Percentiles rank a stretch among this genome's conserved stretches.
These are phyloP conservation scores for Diutina siamensis DNA, from an alignment of 1,139 yeast species.

Conservation along the genomic window DNA sequence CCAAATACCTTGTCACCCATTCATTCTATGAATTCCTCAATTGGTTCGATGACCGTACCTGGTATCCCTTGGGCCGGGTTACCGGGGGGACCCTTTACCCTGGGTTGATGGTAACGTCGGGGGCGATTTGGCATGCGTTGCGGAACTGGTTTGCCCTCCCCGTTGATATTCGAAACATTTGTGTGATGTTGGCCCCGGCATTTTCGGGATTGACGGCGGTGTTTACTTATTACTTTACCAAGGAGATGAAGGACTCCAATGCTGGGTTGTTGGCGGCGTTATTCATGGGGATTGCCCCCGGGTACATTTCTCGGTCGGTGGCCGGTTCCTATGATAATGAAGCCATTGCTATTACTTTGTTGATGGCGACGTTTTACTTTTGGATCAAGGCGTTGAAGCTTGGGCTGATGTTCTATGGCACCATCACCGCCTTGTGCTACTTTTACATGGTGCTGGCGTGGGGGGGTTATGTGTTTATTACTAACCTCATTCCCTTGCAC, in stretches of 20 bases:
- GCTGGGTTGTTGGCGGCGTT: conserved; percentile 91
- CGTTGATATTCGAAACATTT: conserved; percentile 86
- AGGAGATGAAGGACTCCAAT: conserved; percentile 80
- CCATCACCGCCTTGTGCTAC: conserved; percentile 77
- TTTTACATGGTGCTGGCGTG: conserved; percentile 99
- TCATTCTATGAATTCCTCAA: conserved; percentile 85
- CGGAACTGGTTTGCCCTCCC: conserved; percentile 62
- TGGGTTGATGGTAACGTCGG: conserved; percentile 95
- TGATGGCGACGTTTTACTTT: conserved; percentile 90
- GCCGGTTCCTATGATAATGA: conserved; percentile 99
- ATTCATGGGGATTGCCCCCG: conserved; percentile 97
- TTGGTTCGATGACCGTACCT: conserved; percentile 98
- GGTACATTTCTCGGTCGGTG: conserved; percentile 94
- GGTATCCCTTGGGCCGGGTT: conserved; percentile 98
- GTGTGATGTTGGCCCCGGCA: conserved; percentile 95
- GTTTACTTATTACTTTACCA: conserved; percentile 81
- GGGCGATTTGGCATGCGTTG: conserved; percentile 71
- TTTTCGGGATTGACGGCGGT: conserved; percentile 89
- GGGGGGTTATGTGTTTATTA: conserved; percentile 99
- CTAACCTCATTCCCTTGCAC: conserved; percentile 93
- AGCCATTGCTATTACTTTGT: conserved; percentile 92
- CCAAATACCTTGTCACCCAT: conserved; percentile 75
- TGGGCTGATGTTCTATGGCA: conserved; percentile 81
- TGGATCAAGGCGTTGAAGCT: conserved; percentile 92
- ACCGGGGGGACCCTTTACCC: conserved; percentile 99